Evolutionary conservation across 2,329 filamentous ascomycete species (phyloP).

Genomic region (Neobulgaria alba): DNA sequence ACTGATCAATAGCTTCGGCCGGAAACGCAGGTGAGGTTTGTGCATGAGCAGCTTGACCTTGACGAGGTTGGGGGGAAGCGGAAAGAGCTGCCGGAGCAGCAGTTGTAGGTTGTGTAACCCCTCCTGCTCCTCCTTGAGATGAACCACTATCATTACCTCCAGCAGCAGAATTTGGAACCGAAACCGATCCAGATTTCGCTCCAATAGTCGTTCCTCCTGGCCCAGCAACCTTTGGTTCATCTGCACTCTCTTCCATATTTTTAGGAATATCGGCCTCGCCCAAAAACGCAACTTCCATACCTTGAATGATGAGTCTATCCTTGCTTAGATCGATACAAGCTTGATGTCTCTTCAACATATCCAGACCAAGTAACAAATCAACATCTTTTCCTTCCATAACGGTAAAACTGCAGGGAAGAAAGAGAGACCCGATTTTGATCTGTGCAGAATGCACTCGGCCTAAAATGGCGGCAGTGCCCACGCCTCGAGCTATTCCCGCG

Average conservation of each 20-base stretch:
- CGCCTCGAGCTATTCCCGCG: slow-evolving; percentile 83
- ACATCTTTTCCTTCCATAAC: slow-evolving; percentile 99
- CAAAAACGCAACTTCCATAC: slow-evolving; percentile 80
- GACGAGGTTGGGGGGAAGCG: slow-evolving; percentile 8
- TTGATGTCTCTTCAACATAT: slow-evolving; percentile 96
- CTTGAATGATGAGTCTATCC: slow-evolving; percentile 81
- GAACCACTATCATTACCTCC: too few species aligned
- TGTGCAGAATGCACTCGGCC: slow-evolving; percentile 92
- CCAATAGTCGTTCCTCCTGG: slow-evolving; percentile 87
- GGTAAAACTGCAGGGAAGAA: slow-evolving; percentile 90
- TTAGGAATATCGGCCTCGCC: slow-evolving; percentile 94
- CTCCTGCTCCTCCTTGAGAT: too few species aligned
- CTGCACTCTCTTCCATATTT: slow-evolving; percentile 58
- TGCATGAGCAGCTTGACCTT: slow-evolving; percentile 7
- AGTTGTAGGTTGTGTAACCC: slow-evolving; percentile 21
- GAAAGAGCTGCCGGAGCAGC: slow-evolving; percentile 15
- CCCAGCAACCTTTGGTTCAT: slow-evolving; percentile 77
- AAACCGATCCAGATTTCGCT: slow-evolving; percentile 69
- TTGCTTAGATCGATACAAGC: slow-evolving; percentile 81
- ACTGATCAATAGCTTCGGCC: slow-evolving; percentile 63
- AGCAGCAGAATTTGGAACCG: too few species aligned
- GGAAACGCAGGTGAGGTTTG: slow-evolving; percentile 23
- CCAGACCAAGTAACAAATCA: slow-evolving; percentile 82
- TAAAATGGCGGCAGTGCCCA: slow-evolving; percentile 89
- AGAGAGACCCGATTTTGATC: slow-evolving; percentile 83